Evolutionary conservation across 192 early-diverging fungal species (phyloP), one percentile per base, ranked within the genome.

Genomic region (Phycomyces nitens): DNA sequence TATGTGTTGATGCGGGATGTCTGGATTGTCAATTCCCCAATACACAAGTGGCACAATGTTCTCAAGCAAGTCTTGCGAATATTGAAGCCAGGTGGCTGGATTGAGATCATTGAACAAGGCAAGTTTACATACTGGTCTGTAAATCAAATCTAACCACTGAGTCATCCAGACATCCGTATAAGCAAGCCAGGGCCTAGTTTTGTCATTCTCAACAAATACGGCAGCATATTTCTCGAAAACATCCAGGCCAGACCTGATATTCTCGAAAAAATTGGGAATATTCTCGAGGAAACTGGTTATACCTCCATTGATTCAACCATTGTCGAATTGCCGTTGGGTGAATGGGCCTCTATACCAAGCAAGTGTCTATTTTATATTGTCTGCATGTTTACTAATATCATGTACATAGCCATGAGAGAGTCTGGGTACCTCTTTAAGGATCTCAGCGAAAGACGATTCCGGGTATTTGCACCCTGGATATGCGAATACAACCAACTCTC

Each of bases 391-490:
- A n/a, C n/a, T n/a, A n/a, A n/a, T n/a, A n/a, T n/a, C n/a, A n/a
- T n/a, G n/a, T n/a, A 51, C 7, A 16, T 22, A 72, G 70, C 26
- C 15, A 18, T 51, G 29, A 72, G 44, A 44, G 64, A 72, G 57
- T 58, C 39, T 38, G 70, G 70, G 0, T 72, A 66, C 62, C 47
- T 72, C 8, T 58, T 66, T 23, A 66, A 60, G 62, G 70, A 72
- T 52, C 29, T 56, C 24, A 20, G 34, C 5, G 24, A 23, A 11
- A 65, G 60, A 42, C 47, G 60, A 16, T 51, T 63, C 21, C 29
- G 54, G 18, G 41, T 47, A 0, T 8, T 66, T 5, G 34, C 16
- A n/a, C 59, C 44, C 40, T 62, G 64, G 64, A 0, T 69, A 11
- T 41, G 20, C 42, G n/a, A 43, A 16, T 16, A 38, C 6, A 60